Evolutionary conservation across 2,329 filamentous ascomycete genomes (phyloP), one percentile per base, ranked within the genome.

Genomic region (Aspergillus alliaceus): DNA sequence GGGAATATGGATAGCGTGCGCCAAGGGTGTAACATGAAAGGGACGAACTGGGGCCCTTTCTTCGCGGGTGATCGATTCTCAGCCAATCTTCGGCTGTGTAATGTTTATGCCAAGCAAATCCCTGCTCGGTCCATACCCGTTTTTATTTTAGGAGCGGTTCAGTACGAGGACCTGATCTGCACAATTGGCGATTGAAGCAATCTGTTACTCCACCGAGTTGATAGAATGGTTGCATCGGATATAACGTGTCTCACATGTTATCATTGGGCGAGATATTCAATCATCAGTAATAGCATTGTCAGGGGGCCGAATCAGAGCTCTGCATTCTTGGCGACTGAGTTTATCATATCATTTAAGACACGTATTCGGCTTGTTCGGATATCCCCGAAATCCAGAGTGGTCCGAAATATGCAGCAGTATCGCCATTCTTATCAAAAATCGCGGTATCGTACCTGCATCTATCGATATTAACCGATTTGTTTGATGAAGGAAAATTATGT

Each of bases 141-240:
- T 32, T 48, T 29, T 42, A 15, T 35, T 15, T n/a, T 42, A n/a
- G 27, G 32, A 20, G 18, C 44, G 49, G 50, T 46, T 50, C 53
- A 53, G 49, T 48, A 44, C 32, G 29, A 56, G 52, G 39, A 50
- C 32, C 44, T 35, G 44, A 53, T 42, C 32, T 27, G 51, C 37
- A 48, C 34, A 31, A 52, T 40, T 56, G 54, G 54, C 48, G 42
- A 32, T 29, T 52, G 46, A 51, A 11, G 14, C 20, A 37, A 51
- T 47, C 31, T 8, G 20, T 20, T 31, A 52, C 55, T 44, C 58
- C 57, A 50, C 59, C 20, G 51, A 22, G 24, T 40, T 57, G 59
- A 61, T 61, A 61, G 54, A 52, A 54, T 55, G 57, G 59, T 61
- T 61, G 59, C 57, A 61, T 61, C 44, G 51, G 44, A 42, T 24